Evolutionary conservation across 306 rosid species (phyloP), one percentile per base, ranked within the genome.

Genomic region (Nissolia schottii): DNA sequence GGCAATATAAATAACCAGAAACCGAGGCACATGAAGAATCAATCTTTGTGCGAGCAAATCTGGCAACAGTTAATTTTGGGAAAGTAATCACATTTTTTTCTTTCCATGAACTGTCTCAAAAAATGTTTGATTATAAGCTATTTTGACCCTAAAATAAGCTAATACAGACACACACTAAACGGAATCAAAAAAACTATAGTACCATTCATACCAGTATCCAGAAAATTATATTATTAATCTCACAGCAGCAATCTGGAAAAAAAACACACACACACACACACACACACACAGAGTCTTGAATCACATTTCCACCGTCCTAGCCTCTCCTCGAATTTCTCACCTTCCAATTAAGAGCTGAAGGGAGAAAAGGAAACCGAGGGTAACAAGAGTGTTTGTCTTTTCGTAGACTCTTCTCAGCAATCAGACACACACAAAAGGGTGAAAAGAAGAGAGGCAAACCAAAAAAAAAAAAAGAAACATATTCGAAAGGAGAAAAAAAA

Each of bases 251-350:
- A 64, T 0, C 7, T 34, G 5, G 25, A 18, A 4, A 40, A 35
- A 13, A 9, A 22, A 16, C n/a, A n/a, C n/a, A n/a, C n/a, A n/a
- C n/a, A n/a, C n/a, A n/a, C n/a, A n/a, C n/a, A n/a, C n/a, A n/a
- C n/a, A n/a, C n/a, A n/a, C n/a, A n/a, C n/a, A n/a, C n/a, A n/a
- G n/a, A n/a, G n/a, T n/a, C 4, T 24, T 7, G 57, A 37, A 63
- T 56, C 55, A 48, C 58, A 60, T 48, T 58, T 29, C 7, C n/a
- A 49, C 5, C 29, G 75, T 56, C 71, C 71, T 65, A 48, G 64
- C 56, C 48, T 65, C 67, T 77, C 63, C 68, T 81, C 19, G 85
- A 79, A 72, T 56, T 76, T 24, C 50, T 49, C 82, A 74, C 82
- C 68, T 64, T 60, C 24, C 29, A 73, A 73, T 51, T 40, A 64